phyloP scores from a whole-genome alignment of 768 basidiomycete species.

The Clavaria fumosa region DNA sequence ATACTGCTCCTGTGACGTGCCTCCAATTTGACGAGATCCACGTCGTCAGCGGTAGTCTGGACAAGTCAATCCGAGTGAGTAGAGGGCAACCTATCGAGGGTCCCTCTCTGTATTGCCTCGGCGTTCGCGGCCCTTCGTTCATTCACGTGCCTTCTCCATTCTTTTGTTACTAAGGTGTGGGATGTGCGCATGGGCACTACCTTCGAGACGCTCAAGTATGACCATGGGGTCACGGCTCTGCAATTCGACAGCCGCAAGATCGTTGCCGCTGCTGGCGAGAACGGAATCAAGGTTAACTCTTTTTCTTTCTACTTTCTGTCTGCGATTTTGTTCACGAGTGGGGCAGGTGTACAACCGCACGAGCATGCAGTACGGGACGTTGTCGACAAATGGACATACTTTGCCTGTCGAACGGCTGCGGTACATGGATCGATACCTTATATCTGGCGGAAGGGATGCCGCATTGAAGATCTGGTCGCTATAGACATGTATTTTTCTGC shows the following conservation, averaged over 20 bases:
- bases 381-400: constrained; percentile 87
- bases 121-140: too few relatives aligned
- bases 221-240: constrained; percentile 76
- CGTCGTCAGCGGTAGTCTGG: constrained; percentile 83
- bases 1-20: constrained; percentile 86
- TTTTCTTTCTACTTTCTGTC: constrained; percentile 1
- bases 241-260: constrained; percentile 95
- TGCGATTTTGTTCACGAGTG: constrained; percentile 2
- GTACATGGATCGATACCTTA: constrained; percentile 93
- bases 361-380: constrained; percentile 70
- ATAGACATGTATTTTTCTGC: constrained; percentile 21
- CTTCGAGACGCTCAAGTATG: constrained; percentile 81
- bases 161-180: constrained; percentile 55
- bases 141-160: neutral
- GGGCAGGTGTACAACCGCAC: constrained; percentile 86
- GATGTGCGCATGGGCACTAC: constrained; percentile 83
- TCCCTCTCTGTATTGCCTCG: constrained; percentile 5
- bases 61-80: constrained; percentile 80
- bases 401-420: constrained; percentile 76
- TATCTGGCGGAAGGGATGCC: constrained; percentile 79
- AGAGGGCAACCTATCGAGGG: too few relatives aligned
- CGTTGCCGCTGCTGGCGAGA: constrained; percentile 84
- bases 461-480: constrained; percentile 88
- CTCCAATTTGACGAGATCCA: constrained; percentile 94
- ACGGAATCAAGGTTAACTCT: constrained; percentile 64